phyloP scores from a whole-genome alignment of 2,329 filamentous ascomycete genomes.

The Aspergillus novofumigatus region DNA sequence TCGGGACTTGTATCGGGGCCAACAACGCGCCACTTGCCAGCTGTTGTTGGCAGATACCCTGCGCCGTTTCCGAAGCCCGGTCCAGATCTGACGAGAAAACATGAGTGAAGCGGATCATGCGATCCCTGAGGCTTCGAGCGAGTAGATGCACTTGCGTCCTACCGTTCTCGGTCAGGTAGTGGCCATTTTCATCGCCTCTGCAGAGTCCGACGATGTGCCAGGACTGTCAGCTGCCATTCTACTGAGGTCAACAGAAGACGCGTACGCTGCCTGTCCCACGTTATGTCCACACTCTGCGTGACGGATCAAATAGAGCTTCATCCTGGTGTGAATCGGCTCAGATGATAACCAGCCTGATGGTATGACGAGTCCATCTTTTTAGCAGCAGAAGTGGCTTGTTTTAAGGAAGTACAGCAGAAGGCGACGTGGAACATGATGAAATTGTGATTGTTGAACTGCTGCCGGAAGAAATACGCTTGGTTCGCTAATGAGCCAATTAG shows the following conservation, averaged over 20 bases:
- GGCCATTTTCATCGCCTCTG: slow-evolving; percentile 75
- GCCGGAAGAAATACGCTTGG: slow-evolving; percentile 1
- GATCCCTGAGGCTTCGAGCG: slow-evolving; percentile 61
- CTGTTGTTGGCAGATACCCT: slow-evolving; percentile 17
- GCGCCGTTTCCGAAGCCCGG: slow-evolving; percentile 57
- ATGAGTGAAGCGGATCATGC: slow-evolving; percentile 61
- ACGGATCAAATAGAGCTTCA: slow-evolving; percentile 71
- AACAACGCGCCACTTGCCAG: slow-evolving; percentile 1
- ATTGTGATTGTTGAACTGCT: neutral
- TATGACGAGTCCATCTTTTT: neutral
- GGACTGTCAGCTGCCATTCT: neutral
- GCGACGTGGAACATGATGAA: neutral
- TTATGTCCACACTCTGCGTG: slow-evolving; percentile 92
- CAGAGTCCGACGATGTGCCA: neutral
- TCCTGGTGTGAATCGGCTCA: slow-evolving; percentile 19
- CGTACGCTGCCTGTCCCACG: slow-evolving; percentile 52
- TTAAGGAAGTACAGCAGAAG: neutral
- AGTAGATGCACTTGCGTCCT: slow-evolving; percentile 72
- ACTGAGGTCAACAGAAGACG: neutral
- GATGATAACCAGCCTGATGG: neutral
- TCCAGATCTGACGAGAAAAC: slow-evolving; percentile 75
- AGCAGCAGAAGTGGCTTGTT: neutral
- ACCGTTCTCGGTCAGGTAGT: slow-evolving; percentile 74
- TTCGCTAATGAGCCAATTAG: slow-evolving; percentile 21
- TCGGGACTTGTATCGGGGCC: slow-evolving; percentile 10